Base-by-base conservation (phyloP, 257 asterid species). In the Nicotiana tabacum region DNA sequence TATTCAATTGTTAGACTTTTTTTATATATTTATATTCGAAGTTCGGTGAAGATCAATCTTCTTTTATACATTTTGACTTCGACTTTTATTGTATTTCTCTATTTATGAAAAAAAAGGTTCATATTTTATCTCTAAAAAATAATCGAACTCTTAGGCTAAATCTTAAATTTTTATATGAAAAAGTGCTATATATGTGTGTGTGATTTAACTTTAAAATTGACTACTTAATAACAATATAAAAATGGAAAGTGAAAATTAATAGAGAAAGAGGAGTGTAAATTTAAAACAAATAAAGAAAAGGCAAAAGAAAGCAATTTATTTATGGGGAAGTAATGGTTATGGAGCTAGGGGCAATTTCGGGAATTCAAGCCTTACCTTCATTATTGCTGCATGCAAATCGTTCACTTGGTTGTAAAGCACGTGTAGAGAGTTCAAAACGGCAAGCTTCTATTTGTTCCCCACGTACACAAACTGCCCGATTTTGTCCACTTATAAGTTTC, bases 331-430 rank as follows among this genome's bases (percentile, higher is more conserved):
- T 32, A 18, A n/a, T 10, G 17, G 24, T n/a, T 16, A 0, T 15
- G 0, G 9, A n/a, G 51, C 0, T 43, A 43, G 67, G 82, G 85
- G 83, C 27, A 78, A 35, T 83, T 12, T 65, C 12, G 80, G 83
- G 29, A 78, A 48, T 77, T 0, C 4, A 37, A 0, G 9, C 13
- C 6, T 43, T 43, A 8, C 51, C 11, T 33, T 72, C 4, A 46
- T 48, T 12, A 48, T 27, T 51, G 51, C 0, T 80, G 81, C 86
- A 84, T 84, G 86, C 78, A 80, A 48, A 21, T 9, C 1, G 3
- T 80, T 68, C 69, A 51, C 5, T 10, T 58, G 16, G 21, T 2
- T 67, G 37, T 3, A n/a, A 13, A 64, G 27, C 86, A 43, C 84
- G 84, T 84, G 32, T 12, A 7, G 4, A 15, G 9, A 11, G 79